Evolutionary conservation across 2,329 filamentous ascomycete species (phyloP).

Genomic region (Talaromyces verruculosus): DNA sequence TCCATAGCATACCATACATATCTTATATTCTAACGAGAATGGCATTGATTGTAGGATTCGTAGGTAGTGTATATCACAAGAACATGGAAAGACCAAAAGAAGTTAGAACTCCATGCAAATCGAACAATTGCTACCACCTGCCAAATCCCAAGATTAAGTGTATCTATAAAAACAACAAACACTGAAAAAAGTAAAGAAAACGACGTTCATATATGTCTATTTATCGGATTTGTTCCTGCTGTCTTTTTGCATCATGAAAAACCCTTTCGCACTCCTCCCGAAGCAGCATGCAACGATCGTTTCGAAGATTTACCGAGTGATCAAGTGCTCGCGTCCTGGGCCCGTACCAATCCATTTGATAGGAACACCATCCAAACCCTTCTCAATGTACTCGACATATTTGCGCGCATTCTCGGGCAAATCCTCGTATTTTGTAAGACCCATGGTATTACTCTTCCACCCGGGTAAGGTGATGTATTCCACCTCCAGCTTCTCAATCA

Average conservation of each 20-base stretch:
- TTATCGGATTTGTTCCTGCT: not conserved
- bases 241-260: not conserved
- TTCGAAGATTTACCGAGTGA: slow-evolving; percentile 43
- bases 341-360: slow-evolving; percentile 66
- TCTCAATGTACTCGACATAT: slow-evolving; percentile 64
- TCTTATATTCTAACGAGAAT: not conserved
- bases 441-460: slow-evolving; percentile 62
- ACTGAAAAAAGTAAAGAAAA: not conserved
- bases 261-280: not conserved
- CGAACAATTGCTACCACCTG: slow-evolving; percentile 8
- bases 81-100: not conserved
- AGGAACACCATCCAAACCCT: slow-evolving; percentile 53
- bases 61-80: not conserved
- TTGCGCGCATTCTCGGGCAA: slow-evolving; percentile 58
- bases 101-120: slow-evolving; percentile 4
- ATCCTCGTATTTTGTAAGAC: slow-evolving; percentile 56
- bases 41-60: not conserved
- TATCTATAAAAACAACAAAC: slow-evolving; percentile 6
- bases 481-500: slow-evolving; percentile 55
- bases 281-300: not conserved
- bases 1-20: not conserved
- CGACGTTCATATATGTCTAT: not conserved
- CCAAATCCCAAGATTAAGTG: slow-evolving; percentile 1
- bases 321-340: slow-evolving; percentile 62
- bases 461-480: slow-evolving; percentile 61